Conservation (phyloP, 2,329 filamentous ascomycete genomes). For the Lecanicillium sp. region DNA sequence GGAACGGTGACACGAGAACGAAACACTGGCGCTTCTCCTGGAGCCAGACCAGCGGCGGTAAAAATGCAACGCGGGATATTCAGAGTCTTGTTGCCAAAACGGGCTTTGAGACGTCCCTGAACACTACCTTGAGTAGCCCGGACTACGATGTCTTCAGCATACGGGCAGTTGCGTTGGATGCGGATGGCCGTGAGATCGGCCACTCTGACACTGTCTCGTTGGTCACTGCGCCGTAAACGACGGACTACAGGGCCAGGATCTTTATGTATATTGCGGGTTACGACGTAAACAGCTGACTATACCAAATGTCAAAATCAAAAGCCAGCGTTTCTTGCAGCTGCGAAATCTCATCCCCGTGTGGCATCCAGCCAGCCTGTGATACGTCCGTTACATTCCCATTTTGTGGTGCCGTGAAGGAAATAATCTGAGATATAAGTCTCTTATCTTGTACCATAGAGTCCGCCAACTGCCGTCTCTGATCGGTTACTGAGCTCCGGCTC, state of each 20-base stretch:
- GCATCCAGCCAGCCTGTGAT: not conserved
- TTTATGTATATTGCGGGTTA: not conserved
- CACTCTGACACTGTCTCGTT: not conserved
- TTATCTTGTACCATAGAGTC: not conserved
- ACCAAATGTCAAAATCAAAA: slow-evolving; percentile 8
- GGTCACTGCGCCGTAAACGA: not conserved
- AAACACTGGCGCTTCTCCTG: slow-evolving; percentile 3
- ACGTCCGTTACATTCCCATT: not conserved
- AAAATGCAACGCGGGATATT: too few relatives aligned
- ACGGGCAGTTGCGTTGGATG: not conserved
- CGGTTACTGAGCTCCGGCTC: not conserved
- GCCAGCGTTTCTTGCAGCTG: not conserved
- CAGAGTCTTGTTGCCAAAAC: not conserved
- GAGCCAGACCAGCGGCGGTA: too few relatives aligned
- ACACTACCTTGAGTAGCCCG: not conserved
- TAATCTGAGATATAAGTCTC: not conserved
- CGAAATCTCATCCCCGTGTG: not conserved
- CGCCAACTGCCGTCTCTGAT: not conserved
- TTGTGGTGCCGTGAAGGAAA: not conserved
- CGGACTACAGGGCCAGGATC: not conserved
- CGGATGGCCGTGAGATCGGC: not conserved
- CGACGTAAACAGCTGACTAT: not conserved
- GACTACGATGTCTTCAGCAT: not conserved
- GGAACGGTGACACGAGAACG: slow-evolving; percentile 8
- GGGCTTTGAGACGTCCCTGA: slow-evolving; percentile 8